phyloP scores from a whole-genome alignment of 2,329 filamentous ascomycete genomes.

The Pseudopyrenochaeta lycopersici region DNA sequence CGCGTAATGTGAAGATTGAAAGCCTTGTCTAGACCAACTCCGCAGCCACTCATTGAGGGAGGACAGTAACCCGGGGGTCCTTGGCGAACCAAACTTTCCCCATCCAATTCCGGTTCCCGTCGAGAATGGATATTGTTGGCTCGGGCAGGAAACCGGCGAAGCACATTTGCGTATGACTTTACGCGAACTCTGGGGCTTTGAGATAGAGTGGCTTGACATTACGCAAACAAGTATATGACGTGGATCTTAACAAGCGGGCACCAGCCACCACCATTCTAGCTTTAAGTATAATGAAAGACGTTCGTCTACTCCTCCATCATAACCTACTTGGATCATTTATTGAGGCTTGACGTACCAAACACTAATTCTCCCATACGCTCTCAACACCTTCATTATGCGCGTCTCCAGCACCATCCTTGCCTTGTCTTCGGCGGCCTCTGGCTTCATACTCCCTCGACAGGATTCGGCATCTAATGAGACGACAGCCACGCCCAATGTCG shows the following conservation, averaged over 20 bases:
- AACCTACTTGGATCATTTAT: no score
- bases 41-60: no score
- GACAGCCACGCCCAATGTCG: conserved; percentile 18
- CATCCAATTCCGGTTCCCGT: no score
- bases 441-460: conserved; percentile 20
- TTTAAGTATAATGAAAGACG: neutral
- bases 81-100: no score
- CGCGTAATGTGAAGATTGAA: no score
- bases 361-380: neutral
- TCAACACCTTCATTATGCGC: conserved; percentile 20
- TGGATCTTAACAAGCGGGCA: neutral
- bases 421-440: conserved; percentile 24
- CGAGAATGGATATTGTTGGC: neutral
- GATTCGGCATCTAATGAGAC: conserved; percentile 17
- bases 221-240: conserved; percentile 11
- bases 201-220: conserved; percentile 12
- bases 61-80: no score
- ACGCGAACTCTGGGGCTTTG: neutral
- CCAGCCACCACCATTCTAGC: neutral
- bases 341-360: no score
- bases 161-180: conserved; percentile 1
- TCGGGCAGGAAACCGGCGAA: conserved; percentile 20
- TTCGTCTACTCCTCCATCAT: neutral
- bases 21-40: no score
- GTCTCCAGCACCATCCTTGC: conserved; percentile 23